These are phyloP conservation scores for Tetrapyrgos nigripes DNA, from an alignment of 1,284 basidiomycete genomes.

Conservation along the genomic window DNA sequence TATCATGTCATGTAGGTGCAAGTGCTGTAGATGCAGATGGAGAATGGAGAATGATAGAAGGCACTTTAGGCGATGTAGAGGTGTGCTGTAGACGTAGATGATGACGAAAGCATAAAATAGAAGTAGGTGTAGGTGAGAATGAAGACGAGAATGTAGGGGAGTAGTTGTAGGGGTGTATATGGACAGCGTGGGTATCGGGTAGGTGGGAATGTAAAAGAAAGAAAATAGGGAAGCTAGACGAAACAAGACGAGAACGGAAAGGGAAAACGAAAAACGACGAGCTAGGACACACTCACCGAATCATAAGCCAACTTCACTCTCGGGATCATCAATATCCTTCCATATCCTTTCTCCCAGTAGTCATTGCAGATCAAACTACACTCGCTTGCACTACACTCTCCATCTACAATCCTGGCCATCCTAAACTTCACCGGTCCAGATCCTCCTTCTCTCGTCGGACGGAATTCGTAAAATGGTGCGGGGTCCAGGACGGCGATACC, in stretches of 20 bases:
- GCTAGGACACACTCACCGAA: conserved; percentile 55
- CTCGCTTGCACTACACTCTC: conserved; percentile 92
- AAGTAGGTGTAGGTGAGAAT: too few species aligned
- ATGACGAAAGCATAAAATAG: too few species aligned
- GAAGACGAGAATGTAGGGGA: too few species aligned
- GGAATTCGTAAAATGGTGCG: conserved; percentile 88
- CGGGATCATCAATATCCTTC: conserved; percentile 95
- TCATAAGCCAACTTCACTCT: conserved; percentile 96
- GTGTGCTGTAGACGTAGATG: too few species aligned
- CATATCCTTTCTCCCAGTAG: conserved; percentile 93
- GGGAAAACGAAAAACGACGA: too few species aligned
- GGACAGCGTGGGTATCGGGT: too few species aligned
- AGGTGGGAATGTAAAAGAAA: too few species aligned
- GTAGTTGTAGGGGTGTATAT: too few species aligned
- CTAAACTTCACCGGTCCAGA: conserved; percentile 90
- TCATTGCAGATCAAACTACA: conserved; percentile 96
- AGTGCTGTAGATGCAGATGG: too few species aligned
- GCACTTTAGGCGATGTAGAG: too few species aligned
- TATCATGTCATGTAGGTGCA: background rate
- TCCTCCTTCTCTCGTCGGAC: too few species aligned
- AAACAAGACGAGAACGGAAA: background rate
- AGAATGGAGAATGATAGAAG: too few species aligned
- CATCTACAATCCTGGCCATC: conserved; percentile 85
- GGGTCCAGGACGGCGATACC: conserved; percentile 94
- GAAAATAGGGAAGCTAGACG: background rate